Evolutionary conservation across 768 basidiomycete genomes (phyloP), one percentile per base, ranked within the genome.

Genomic region (Gymnopilus dilepis): DNA sequence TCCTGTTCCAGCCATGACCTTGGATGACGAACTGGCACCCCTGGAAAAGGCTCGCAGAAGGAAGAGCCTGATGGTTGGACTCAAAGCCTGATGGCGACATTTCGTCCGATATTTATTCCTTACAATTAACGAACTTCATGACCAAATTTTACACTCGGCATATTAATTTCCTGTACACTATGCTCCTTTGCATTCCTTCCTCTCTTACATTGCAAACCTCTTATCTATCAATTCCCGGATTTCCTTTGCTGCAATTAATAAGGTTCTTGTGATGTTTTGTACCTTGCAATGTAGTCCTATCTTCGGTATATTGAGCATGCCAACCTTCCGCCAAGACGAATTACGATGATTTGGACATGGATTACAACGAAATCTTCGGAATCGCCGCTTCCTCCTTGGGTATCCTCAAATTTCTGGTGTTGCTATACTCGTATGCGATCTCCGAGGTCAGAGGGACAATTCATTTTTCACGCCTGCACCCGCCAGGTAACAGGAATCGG

Each of bases 21-120:
- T 78, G 34, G 84, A 84, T 34, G 86, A 88, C 31, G 81, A 83
- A 59, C 66, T 92, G 26, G 80, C 90, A 4, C 91, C 91, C 0
- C 75, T 92, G 34, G 91, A 92, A 73, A 82, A 84, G 65, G 91
- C 89, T 33, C 78, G 86, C 30, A 75, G 83, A 59, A 80, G 86
- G 53, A 82, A 79, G 66, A 77, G 72, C 60, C 68, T 74, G 65
- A 58, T 76, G 47, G 65, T 68, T 47, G 74, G 74, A 30, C 66
- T 66, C 52, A 63, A 82, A 62, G 62, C 64, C 52, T 72, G 60
- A 72, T 30, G 38, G 28, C 21, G 24, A 43, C 24, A 40, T 37
- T 56, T 37, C 21, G 45, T 24, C 33, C 52, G 19, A 50, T 40
- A 33, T 40, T 42, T 51, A 41, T 38, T 13, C 24, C 50, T 37